These are phyloP conservation scores for Conticribra weissflogii DNA, from an alignment of 108 stramenopile genomes.

Conservation along the genomic window DNA sequence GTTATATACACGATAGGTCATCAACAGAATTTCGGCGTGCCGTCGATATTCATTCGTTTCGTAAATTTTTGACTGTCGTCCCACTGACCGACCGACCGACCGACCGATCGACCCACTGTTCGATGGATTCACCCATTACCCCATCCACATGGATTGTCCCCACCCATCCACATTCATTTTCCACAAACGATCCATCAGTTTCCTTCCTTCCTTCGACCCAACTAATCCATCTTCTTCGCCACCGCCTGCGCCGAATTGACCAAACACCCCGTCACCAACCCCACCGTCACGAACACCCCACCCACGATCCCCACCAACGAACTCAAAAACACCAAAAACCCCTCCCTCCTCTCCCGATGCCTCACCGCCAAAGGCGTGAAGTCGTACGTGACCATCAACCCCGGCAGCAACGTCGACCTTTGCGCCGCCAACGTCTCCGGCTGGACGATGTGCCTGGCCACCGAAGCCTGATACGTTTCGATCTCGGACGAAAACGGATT, in stretches of 20 bases:
- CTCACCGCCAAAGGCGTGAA: slow-evolving; percentile 82
- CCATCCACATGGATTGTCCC: too few species aligned
- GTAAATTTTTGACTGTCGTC: too few species aligned
- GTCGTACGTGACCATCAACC: slow-evolving; percentile 73
- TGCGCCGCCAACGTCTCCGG: slow-evolving; percentile 69
- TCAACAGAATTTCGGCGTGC: too few species aligned
- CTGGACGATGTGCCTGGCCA: slow-evolving; percentile 66
- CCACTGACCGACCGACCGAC: too few species aligned
- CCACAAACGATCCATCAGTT: too few species aligned
- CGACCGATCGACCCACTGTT: too few species aligned
- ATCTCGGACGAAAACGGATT: slow-evolving; percentile 32
- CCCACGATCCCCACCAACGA: slow-evolving; percentile 83
- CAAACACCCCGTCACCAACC: slow-evolving; percentile 71
- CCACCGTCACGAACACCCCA: slow-evolving; percentile 87
- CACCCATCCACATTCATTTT: too few species aligned
- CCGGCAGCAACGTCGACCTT: slow-evolving; percentile 64
- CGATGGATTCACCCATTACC: too few species aligned
- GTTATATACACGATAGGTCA: too few species aligned
- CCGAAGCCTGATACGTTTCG: slow-evolving; percentile 64
- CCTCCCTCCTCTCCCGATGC: slow-evolving; percentile 71
- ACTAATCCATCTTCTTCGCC: slow-evolving; percentile 84
- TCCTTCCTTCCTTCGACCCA: too few species aligned
- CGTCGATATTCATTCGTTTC: too few species aligned
- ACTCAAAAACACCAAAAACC: slow-evolving; percentile 76
- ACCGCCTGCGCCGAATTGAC: slow-evolving; percentile 77